Percentiles rank a stretch among this genome's conserved stretches.
Conservation (phyloP, 495 filamentous ascomycete species). For the Glarea lozoyensis region DNA sequence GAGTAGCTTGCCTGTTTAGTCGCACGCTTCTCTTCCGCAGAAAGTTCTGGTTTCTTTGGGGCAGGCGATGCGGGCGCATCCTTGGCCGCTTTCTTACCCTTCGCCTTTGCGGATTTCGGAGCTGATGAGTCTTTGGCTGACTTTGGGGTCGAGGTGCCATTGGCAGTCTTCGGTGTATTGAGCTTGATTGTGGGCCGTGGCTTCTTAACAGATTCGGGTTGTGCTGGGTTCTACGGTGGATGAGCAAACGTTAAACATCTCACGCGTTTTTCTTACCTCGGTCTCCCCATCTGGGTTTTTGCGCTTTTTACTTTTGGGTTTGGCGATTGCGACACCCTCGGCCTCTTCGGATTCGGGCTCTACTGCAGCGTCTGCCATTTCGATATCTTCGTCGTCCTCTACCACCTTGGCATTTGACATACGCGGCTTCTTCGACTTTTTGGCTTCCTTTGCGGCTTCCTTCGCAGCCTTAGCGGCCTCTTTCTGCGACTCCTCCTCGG, state of each 20-base stretch:
- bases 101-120: conserved; percentile 50
- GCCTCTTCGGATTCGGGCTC: conserved; percentile 28
- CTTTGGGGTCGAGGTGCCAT: conserved; percentile 42
- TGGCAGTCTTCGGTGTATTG: conserved; percentile 43
- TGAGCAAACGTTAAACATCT: conserved; percentile 29
- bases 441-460: conserved; percentile 50
- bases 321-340: conserved; percentile 42
- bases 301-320: conserved; percentile 63
- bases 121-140: conserved; percentile 38
- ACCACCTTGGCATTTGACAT: conserved; percentile 27
- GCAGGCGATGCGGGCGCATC: conserved; percentile 14
- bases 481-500: conserved; percentile 49
- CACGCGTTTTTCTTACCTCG: conserved; percentile 42
- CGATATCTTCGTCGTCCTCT: conserved; percentile 49
- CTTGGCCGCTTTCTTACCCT: conserved; percentile 55
- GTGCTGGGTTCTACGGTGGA: conserved; percentile 37
- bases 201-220: conserved; percentile 56
- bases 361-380: conserved; percentile 60
- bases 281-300: conserved; percentile 61
- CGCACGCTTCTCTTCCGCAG: conserved; percentile 33
- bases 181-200: conserved; percentile 48
- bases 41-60: conserved; percentile 37
- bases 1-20: conserved; percentile 49
- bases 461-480: conserved; percentile 47
- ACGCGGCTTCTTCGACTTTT: conserved; percentile 44